Evolutionary conservation across 1,139 yeast genomes (phyloP).

Genomic region (Protomyces inundatus): DNA sequence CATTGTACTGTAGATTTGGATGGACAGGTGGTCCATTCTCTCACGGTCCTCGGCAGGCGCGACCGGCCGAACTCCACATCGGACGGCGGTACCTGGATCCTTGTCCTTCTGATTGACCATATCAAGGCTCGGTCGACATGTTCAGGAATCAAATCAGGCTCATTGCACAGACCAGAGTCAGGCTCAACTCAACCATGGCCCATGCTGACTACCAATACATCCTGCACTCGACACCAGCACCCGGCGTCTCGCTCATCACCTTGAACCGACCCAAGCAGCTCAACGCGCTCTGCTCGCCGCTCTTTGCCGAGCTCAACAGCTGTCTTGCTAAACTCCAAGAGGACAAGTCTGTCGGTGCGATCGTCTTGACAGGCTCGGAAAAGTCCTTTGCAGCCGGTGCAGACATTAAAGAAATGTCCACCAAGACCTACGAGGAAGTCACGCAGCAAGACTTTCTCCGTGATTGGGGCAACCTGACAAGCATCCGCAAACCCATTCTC

Average conservation of each 20-base stretch:
- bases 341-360: slow-evolving; percentile 45
- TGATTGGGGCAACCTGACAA: slow-evolving; percentile 41
- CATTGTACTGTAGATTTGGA: too few relatives aligned
- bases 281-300: slow-evolving; percentile 57
- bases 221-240: slow-evolving; percentile 3
- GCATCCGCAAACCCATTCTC: slow-evolving; percentile 45
- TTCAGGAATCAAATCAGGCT: background rate
- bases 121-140: background rate
- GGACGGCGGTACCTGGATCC: too few relatives aligned
- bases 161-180: background rate
- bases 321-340: slow-evolving; percentile 43
- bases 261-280: slow-evolving; percentile 61
- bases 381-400: slow-evolving; percentile 54
- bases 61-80: too few relatives aligned
- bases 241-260: slow-evolving; percentile 46
- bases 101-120: too few relatives aligned
- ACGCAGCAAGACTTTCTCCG: slow-evolving; percentile 41
- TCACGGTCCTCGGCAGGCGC: too few relatives aligned
- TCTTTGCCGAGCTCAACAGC: slow-evolving; percentile 43
- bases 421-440: slow-evolving; percentile 41
- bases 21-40: too few relatives aligned
- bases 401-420: slow-evolving; percentile 50
- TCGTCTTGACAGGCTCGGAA: slow-evolving; percentile 47
- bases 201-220: slow-evolving; percentile 8
- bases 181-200: slow-evolving; percentile 7